These are phyloP conservation scores for Peronospora belbahrii DNA, from an alignment of 352 stramenopile genomes.

Conservation along the genomic window DNA sequence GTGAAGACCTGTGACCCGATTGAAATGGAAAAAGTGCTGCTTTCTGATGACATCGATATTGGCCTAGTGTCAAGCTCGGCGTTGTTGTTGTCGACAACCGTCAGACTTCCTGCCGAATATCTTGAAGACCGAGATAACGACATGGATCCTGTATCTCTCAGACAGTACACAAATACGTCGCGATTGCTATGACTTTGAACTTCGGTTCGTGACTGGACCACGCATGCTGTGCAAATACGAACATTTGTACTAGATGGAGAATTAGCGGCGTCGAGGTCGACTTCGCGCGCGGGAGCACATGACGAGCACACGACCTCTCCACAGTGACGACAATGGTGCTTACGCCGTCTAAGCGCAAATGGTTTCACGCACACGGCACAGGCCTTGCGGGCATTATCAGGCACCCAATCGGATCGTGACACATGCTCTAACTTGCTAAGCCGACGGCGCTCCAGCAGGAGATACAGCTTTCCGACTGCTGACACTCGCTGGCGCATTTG, in stretches of 20 bases:
- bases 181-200: conserved; percentile 15
- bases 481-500: conserved; percentile 43
- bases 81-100: conserved; percentile 11
- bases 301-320: conserved; percentile 67
- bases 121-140: conserved; percentile 25
- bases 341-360: conserved; percentile 49
- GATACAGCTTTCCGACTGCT: conserved; percentile 35
- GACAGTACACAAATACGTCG: conserved; percentile 40
- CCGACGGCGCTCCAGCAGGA: conserved; percentile 49
- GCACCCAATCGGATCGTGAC: conserved; percentile 43
- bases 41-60: conserved; percentile 33
- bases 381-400: conserved; percentile 41
- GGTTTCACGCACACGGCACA: conserved; percentile 62
- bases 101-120: conserved; percentile 20
- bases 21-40: conserved; percentile 50
- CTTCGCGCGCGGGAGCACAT: conserved; percentile 47
- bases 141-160: conserved; percentile 19
- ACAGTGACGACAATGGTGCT: conserved; percentile 68
- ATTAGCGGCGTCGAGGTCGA: conserved; percentile 29
- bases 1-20: conserved; percentile 35
- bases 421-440: conserved; percentile 55
- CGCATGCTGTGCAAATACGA: conserved; percentile 61
- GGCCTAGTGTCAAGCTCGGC: conserved; percentile 7
- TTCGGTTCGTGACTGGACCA: conserved; percentile 38
- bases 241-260: conserved; percentile 14